Percentiles rank a stretch among this genome's conserved stretches.
Evolutionary conservation across 2,329 filamentous ascomycete species (phyloP).

Genomic region (Curvularia sp.): DNA sequence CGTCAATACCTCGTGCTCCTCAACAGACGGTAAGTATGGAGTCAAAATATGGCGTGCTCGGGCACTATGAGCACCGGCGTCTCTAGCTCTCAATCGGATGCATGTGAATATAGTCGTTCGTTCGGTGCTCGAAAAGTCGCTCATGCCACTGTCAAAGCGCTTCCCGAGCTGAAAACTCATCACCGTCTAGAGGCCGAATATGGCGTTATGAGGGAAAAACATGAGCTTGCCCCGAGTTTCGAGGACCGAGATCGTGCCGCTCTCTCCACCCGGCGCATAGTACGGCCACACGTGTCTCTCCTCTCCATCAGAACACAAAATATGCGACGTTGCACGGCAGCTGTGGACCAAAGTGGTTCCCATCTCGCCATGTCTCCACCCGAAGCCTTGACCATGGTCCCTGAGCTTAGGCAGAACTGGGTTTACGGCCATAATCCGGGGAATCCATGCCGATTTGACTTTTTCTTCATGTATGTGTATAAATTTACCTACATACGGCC

Average conservation of each 20-base stretch:
- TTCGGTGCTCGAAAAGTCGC: background rate
- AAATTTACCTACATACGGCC: background rate
- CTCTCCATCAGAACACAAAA: background rate
- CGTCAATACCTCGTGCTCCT: background rate
- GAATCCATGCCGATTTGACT: conserved; percentile 5
- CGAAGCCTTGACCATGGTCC: background rate
- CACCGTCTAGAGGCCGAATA: background rate
- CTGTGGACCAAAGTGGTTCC: background rate
- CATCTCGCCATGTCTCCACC: background rate
- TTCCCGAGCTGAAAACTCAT: background rate
- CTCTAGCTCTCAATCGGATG: background rate
- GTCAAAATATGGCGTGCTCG: background rate
- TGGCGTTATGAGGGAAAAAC: background rate
- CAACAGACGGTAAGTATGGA: background rate
- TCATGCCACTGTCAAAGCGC: background rate
- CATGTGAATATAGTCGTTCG: background rate
- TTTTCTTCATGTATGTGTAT: background rate
- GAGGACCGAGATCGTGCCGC: background rate
- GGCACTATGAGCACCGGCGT: background rate
- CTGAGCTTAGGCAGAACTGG: conserved; percentile 1
- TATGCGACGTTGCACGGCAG: background rate
- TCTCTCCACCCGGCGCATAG: background rate
- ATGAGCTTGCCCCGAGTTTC: background rate
- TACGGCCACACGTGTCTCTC: background rate
- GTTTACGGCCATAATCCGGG: conserved; percentile 11